Evolutionary conservation across 805 yeast species (phyloP), one percentile per base, ranked within the genome.

Genomic region (Barnettozyma sucrosica): DNA sequence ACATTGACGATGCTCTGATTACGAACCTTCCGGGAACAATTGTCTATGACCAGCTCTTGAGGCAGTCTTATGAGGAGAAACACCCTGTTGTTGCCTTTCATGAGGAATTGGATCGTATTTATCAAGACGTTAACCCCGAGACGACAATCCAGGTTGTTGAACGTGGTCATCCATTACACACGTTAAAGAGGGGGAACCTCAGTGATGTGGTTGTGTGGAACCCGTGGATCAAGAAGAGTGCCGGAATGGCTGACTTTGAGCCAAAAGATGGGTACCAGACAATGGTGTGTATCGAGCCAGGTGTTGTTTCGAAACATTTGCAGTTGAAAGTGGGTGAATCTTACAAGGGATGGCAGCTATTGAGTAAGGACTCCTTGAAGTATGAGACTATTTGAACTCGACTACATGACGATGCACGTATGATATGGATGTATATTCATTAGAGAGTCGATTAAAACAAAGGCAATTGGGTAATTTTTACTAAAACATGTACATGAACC

Each of bases 221-320:
- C 66, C 99, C 99, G 33, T 93, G 98, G 99, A 72, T 78, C 55
- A 76, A 84, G 48, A 87, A 85, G 65, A 79, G 93, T n/a, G 72
- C 69, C 21, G 82, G 84, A 2, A 87, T 93, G 92, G 82, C 72
- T 37, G 99, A 93, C 68, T 93, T 92, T 60, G 77, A 74, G 57
- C 99, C 98, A 44, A 88, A 86, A 63, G 66, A 68, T 46, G 98
- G 97, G 6, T 93, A 74, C 71, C 75, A 80, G 55, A 72, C 83
- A 41, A 92, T 93, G 98, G 79, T 93, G 49, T 93, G 99, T 68
- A 77, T 93, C 48, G 99, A 93, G 67, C 95, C 97, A 3, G 99
- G 99, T 38, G 75, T 82, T 55, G 98, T 93, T 36, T 43, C 49
- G n/a, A 80, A 82, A 41, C 84, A 85, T 61, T 71, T 77, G 21